These are phyloP conservation scores for Jasminum sambac DNA, from an alignment of 257 asterid species.

Conservation along the genomic window DNA sequence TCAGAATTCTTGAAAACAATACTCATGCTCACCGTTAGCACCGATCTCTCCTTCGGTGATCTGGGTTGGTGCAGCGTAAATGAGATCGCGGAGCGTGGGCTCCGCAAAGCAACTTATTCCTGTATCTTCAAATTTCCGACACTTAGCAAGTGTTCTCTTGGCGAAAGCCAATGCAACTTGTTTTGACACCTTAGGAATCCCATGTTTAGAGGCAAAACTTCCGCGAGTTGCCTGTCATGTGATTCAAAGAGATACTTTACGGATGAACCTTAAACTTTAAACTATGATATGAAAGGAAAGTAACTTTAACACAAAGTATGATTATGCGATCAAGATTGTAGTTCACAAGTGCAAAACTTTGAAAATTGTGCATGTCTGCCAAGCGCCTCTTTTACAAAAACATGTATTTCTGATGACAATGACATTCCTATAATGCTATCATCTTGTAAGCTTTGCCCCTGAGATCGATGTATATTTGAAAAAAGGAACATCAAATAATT, in stretches of 20 bases:
- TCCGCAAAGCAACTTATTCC: constrained; percentile 81
- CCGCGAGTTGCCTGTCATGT: constrained; percentile 85
- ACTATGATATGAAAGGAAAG: constrained; percentile 13
- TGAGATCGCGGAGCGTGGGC: constrained; percentile 64
- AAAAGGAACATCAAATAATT: not conserved
- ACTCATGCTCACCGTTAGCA: constrained; percentile 39
- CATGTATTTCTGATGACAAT: too few relatives aligned
- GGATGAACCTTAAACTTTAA: constrained; percentile 16
- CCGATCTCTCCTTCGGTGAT: constrained; percentile 49
- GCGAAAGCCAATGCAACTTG: constrained; percentile 78
- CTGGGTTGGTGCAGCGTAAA: constrained; percentile 78
- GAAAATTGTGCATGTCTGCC: too few relatives aligned
- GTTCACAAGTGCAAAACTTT: not conserved
- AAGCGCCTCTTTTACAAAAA: too few relatives aligned
- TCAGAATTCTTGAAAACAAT: constrained; percentile 2
- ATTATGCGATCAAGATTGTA: not conserved
- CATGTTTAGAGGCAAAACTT: constrained; percentile 71
- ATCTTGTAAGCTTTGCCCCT: not conserved
- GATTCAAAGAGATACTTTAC: constrained; percentile 24
- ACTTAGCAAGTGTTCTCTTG: constrained; percentile 73
- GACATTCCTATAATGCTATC: not conserved
- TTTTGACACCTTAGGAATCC: constrained; percentile 75
- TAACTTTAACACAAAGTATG: constrained; percentile 8
- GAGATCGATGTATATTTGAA: not conserved
- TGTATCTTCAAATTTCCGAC: constrained; percentile 67